Conservation (phyloP, 768 basidiomycete genomes). For the Suillus plorans region DNA sequence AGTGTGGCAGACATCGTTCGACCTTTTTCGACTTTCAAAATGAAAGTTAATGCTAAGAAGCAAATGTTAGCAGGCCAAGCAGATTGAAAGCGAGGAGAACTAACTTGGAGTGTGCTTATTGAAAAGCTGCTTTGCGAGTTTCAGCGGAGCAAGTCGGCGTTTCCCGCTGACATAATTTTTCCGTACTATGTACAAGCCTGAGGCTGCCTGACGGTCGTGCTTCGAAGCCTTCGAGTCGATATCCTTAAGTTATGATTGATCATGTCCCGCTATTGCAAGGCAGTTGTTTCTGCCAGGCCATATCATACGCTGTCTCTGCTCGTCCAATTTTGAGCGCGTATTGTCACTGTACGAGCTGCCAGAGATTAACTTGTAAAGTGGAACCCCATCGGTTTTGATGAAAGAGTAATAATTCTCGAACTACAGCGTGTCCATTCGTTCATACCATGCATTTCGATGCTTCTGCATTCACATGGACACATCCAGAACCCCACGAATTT, state of each 20-base stretch:
- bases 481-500: conserved; percentile 33
- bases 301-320: conserved; percentile 48
- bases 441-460: conserved; percentile 58
- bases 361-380: conserved; percentile 51
- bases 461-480: conserved; percentile 54
- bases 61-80: not conserved
- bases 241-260: not conserved
- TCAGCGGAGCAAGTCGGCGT: conserved; percentile 28
- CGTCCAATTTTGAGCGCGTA: conserved; percentile 56
- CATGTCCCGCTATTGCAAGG: conserved; percentile 37
- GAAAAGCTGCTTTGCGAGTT: conserved; percentile 13
- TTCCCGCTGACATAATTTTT: conserved; percentile 29
- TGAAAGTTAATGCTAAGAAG: not conserved
- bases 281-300: conserved; percentile 57
- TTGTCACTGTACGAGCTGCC: conserved; percentile 73
- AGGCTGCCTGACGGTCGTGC: too few species aligned
- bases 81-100: not conserved
- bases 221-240: too few species aligned
- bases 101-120: conserved; percentile 12
- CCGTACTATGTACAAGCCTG: not conserved
- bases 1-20: conserved; percentile 68
- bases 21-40: conserved; percentile 14
- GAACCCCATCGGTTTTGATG: not conserved
- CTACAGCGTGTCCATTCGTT: conserved; percentile 57
- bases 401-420: conserved; percentile 5